Evolutionary conservation across 805 yeast species (phyloP).

Genomic region (Wickerhamomyces bovis): DNA sequence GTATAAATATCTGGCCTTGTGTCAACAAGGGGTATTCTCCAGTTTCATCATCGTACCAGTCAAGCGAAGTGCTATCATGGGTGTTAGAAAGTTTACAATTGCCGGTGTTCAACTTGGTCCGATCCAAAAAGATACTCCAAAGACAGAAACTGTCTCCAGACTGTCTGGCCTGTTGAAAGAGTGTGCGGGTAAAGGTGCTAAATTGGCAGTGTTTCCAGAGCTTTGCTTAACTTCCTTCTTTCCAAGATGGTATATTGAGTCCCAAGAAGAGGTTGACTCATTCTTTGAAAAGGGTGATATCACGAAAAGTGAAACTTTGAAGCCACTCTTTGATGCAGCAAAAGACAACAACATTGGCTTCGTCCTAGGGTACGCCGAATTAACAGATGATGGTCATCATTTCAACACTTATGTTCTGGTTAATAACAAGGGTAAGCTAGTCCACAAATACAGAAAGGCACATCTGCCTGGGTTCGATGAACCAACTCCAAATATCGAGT

Average conservation of each 20-base stretch:
- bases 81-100: conserved; percentile 24
- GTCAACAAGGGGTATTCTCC: too few species aligned
- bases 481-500: conserved; percentile 28
- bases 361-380: conserved; percentile 32
- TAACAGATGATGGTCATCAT: conserved; percentile 31
- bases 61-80: conserved; percentile 7
- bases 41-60: too few species aligned
- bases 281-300: conserved; percentile 33
- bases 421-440: conserved; percentile 26
- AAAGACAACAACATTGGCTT: conserved; percentile 26
- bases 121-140: conserved; percentile 27
- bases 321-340: conserved; percentile 30
- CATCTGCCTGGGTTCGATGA: conserved; percentile 33
- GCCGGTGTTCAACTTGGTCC: conserved; percentile 33
- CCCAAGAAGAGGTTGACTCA: conserved; percentile 30
- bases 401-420: conserved; percentile 30
- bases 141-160: conserved; percentile 27
- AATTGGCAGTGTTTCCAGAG: conserved; percentile 32
- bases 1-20: not conserved
- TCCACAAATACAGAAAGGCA: conserved; percentile 31
- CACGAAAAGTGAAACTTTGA: conserved; percentile 20
- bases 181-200: conserved; percentile 28
- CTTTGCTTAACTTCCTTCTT: conserved; percentile 32
- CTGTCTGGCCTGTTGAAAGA: conserved; percentile 25
- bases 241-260: conserved; percentile 30